Evolutionary conservation across 148 eudicot species (phyloP).

Genomic region (Cornus kousa): DNA sequence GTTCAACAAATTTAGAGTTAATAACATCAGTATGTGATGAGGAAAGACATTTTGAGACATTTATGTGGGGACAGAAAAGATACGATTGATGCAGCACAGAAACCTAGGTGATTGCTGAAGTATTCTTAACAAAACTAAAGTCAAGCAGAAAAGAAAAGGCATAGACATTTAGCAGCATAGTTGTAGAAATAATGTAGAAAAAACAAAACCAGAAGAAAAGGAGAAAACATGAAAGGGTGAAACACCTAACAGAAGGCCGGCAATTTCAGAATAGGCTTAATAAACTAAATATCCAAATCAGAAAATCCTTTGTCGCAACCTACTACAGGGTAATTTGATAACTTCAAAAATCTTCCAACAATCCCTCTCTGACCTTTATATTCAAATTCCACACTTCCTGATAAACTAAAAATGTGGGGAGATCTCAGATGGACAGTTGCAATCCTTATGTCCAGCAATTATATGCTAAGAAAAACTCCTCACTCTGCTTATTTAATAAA

Average conservation of each 20-base stretch:
- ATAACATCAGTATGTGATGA: not conserved
- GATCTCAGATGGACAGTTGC: not conserved
- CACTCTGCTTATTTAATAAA: conserved; percentile 1
- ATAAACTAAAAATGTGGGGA: not conserved
- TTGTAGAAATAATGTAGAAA: no score
- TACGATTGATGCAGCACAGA: not conserved
- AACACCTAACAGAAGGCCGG: no score
- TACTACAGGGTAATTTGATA: not conserved
- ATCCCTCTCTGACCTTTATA: not conserved
- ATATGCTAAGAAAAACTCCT: not conserved
- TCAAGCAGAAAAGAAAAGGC: not conserved
- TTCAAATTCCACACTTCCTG: no score
- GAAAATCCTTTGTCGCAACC: not conserved
- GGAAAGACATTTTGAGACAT: not conserved
- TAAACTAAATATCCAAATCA: not conserved
- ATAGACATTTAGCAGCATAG: no score
- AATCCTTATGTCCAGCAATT: not conserved
- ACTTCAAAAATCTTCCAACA: not conserved
- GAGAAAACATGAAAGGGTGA: not conserved
- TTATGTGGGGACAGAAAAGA: not conserved
- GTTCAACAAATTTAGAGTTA: not conserved
- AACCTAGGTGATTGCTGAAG: not conserved
- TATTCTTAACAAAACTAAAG: not conserved
- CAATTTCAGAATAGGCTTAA: not conserved
- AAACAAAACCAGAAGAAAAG: not conserved